Evolutionary conservation across 257 asterid genomes (phyloP).

Genomic region (Nyctanthes arbortristis): DNA sequence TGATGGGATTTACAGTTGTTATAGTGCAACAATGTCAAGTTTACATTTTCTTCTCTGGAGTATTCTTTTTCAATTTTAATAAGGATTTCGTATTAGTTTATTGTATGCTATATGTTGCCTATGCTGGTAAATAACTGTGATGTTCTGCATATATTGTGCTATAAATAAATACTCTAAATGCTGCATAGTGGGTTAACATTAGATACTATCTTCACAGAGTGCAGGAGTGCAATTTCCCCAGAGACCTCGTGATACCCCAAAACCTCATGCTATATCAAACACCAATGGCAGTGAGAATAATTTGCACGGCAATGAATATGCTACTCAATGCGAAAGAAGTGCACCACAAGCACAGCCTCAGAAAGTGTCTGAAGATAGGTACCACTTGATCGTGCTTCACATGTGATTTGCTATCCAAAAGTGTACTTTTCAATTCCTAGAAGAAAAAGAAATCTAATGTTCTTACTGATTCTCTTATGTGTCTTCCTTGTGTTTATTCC

Average conservation of each 20-base stretch:
- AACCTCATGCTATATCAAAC: slow-evolving; percentile 39
- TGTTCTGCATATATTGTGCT: not conserved
- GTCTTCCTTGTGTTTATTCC: not conserved
- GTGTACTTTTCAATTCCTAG: not conserved
- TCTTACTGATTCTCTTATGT: not conserved
- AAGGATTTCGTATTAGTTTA: not conserved
- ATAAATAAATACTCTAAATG: not conserved
- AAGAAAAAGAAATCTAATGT: not conserved
- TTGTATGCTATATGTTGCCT: not conserved
- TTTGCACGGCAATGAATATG: slow-evolving; percentile 38
- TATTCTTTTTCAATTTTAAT: not conserved
- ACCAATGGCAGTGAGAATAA: slow-evolving; percentile 38
- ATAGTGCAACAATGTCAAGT: not conserved
- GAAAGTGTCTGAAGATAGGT: slow-evolving; percentile 72
- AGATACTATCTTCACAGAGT: slow-evolving; percentile 52
- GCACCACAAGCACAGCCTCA: slow-evolving; percentile 45
- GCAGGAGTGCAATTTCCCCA: slow-evolving; percentile 91
- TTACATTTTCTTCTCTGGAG: not conserved
- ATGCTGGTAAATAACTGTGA: not conserved
- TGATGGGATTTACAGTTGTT: not conserved
- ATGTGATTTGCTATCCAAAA: not conserved
- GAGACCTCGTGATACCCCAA: slow-evolving; percentile 54
- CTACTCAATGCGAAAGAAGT: slow-evolving; percentile 43
- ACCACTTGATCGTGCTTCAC: too few species aligned
- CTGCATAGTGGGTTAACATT: slow-evolving; percentile 10